Base-by-base conservation (phyloP, 768 basidiomycete genomes). In the Clitopilus hobsonii region DNA sequence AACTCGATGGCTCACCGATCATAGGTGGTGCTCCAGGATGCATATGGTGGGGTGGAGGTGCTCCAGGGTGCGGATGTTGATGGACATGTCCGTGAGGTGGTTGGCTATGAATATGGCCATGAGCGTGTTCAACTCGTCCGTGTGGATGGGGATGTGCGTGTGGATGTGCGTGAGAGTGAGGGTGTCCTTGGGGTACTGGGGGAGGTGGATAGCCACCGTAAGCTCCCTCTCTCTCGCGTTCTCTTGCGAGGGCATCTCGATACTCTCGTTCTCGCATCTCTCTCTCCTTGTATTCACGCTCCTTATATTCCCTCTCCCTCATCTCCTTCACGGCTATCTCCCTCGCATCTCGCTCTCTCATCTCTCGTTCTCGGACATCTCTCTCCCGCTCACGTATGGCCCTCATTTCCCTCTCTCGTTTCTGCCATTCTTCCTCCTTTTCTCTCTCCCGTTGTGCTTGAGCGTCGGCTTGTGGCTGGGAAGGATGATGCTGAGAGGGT, bases 371-470 rank as follows among this genome's bases (percentile, higher is more conserved):
- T 25, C 11, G n/a, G 10, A 6, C 18, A 6, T 48, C 45, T 24
- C 45, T 18, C 23, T 7, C 45, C n/a, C 45, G 6, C 23, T 54
- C n/a, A 41, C 53, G n/a, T 29, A 45, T n/a, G 10, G 28, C 52
- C 56, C 60, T 22, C 54, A 41, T 41, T n/a, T 41, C 38, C 38
- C 38, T 41, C 10, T 57, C 32, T 36, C 36, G 18, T 23, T 8
- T 26, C 56, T 55, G 54, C 52, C 49, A 16, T 30, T 52, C 57
- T 53, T 25, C 59, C 50, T 59, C 59, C 26, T 52, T 47, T 32
- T 63, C 65, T 22, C 63, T 58, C 38, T 59, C 55, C 29, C 26
- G 18, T 32, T n/a, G n/a, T n/a, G n/a, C n/a, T n/a, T n/a, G n/a
- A n/a, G n/a, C n/a, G n/a, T n/a, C n/a, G n/a, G n/a, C n/a, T n/a